phyloP scores from a whole-genome alignment of 768 basidiomycete species.

The Leccinum disarticulatum region DNA sequence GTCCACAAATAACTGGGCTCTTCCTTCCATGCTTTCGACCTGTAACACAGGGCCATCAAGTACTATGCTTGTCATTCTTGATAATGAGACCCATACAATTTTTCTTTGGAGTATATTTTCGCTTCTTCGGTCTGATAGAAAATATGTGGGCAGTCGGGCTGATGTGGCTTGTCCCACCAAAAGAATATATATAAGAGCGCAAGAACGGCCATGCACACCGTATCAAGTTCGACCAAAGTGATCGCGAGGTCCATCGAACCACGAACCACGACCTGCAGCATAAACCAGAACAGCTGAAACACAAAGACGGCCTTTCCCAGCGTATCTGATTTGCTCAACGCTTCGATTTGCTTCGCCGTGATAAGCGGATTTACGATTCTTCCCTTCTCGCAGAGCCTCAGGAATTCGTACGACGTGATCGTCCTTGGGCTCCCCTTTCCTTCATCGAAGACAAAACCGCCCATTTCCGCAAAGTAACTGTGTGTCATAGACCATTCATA shows the following conservation, averaged over 20 bases:
- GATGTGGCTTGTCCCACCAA: conserved; percentile 3
- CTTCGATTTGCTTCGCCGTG: background rate
- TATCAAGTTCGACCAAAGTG: conserved; percentile 6
- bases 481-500: conserved; percentile 4
- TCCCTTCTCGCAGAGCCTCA: background rate
- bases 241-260: background rate
- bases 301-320: background rate
- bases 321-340: background rate
- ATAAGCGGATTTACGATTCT: background rate
- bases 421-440: background rate
- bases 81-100: background rate
- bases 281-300: background rate
- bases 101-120: background rate
- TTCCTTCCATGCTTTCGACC: background rate
- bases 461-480: conserved; percentile 5
- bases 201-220: background rate
- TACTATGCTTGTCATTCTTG: background rate
- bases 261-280: background rate
- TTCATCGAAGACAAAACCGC: background rate
- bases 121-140: background rate
- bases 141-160: background rate
- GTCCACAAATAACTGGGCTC: background rate
- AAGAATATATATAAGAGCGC: background rate
- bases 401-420: background rate
- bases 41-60: background rate